Evolutionary conservation across 1,139 yeast genomes (phyloP), one percentile per base, ranked within the genome.

Genomic region (Hansenula sp.): DNA sequence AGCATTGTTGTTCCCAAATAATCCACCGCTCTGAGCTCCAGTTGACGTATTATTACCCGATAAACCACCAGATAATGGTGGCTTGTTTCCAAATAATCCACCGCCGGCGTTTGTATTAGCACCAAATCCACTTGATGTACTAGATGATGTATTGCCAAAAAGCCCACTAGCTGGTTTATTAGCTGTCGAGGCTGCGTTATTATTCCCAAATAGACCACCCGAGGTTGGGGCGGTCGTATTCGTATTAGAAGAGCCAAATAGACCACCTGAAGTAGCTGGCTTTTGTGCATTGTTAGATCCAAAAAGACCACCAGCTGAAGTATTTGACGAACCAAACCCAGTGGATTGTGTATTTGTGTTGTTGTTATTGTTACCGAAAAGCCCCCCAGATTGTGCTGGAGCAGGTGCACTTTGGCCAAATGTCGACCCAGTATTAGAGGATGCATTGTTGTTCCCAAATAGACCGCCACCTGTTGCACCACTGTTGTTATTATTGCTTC

Each of bases 21-120:
- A 62, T 5, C 69, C 70, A 40, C 61, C 54, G 43, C 47, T 41
- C 15, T 33, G 7, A 13, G 62, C 48, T 29, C 60, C 59, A 48
- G 59, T 62, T 15, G 34, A n/a, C 7, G 19, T 11, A 3, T 33
- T 33, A 18, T 12, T 11, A 33, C 36, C 36, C 18, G 19, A 49
- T 17, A 49, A 33, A 3, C 52, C 51, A 18, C 51, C 47, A 5
- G n/a, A n/a, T n/a, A n/a, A n/a, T n/a, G n/a, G n/a, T n/a, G 32
- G 33, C 30, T 38, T 42, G 43, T 43, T 49, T 19, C 57, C 57
- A 47, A 55, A 49, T 19, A 49, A 32, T 3, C 52, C 51, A 18
- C 51, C 47, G 4, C 48, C 38, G 7, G 45, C 36, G 17, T 16
- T 35, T 11, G 45, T 33, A 12, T 46, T 21, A 21, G 28, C 28